phyloP scores from a whole-genome alignment of 257 asterid genomes.

The Gentiana dahurica region DNA sequence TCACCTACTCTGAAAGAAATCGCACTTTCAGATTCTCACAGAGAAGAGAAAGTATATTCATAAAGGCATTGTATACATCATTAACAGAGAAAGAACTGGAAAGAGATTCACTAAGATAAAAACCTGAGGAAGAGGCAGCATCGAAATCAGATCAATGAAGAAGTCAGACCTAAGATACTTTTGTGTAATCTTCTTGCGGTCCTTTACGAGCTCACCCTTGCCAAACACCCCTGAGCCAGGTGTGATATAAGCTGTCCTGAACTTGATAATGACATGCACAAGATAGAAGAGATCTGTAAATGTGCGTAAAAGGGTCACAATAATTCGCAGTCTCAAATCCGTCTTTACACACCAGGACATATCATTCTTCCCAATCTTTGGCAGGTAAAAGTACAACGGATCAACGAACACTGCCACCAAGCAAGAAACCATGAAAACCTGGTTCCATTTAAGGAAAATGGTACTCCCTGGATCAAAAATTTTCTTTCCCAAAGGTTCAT shows the following conservation, averaged over 20 bases:
- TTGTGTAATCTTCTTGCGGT: conserved; percentile 64
- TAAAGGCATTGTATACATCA: too few species aligned
- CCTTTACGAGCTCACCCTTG: conserved; percentile 98
- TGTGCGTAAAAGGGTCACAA: conserved; percentile 71
- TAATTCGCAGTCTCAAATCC: conserved; percentile 62
- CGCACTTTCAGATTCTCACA: too few species aligned
- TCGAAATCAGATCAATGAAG: conserved; percentile 76
- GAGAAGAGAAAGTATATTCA: not conserved
- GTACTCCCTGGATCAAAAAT: conserved; percentile 89
- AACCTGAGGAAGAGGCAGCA: conserved; percentile 97
- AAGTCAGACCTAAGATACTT: conserved; percentile 72
- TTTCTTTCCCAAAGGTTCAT: conserved; percentile 44
- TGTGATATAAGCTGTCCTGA: conserved; percentile 86
- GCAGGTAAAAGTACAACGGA: conserved; percentile 84
- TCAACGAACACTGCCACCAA: conserved; percentile 78
- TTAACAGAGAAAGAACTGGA: too few species aligned
- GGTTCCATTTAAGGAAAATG: conserved; percentile 81
- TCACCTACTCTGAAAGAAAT: too few species aligned
- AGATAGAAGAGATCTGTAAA: conserved; percentile 81
- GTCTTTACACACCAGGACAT: conserved; percentile 65
- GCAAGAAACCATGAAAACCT: conserved; percentile 79
- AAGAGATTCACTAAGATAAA: conserved; percentile 2
- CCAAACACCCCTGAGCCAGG: conserved; percentile 94
- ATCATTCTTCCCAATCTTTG: conserved; percentile 48
- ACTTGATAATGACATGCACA: conserved; percentile 70